A percentile compares a stretch with the other conserved stretches of the same genome.
These are phyloP conservation scores for Balansia obtecta DNA, from an alignment of 2,329 filamentous ascomycete species.

Conservation along the genomic window DNA sequence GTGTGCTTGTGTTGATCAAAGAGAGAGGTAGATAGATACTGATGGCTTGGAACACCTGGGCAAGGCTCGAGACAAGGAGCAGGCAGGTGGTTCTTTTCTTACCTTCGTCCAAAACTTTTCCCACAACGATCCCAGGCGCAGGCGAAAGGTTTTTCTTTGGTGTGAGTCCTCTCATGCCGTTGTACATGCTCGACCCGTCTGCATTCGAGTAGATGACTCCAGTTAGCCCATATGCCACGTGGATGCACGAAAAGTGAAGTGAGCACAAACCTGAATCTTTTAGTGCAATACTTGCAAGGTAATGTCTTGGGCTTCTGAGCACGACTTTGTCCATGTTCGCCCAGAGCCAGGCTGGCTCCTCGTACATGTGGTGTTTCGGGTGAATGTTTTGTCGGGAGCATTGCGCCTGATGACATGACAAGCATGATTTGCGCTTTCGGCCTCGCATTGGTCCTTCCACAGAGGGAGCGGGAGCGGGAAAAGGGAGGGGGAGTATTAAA, in stretches of 20 bases:
- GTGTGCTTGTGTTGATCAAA: neutral
- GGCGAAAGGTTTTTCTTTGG: conserved; percentile 52
- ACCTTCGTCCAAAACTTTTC: conserved; percentile 51
- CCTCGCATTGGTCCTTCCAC: conserved; percentile 3
- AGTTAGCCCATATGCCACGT: neutral
- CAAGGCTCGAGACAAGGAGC: neutral
- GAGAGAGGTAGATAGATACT: conserved; percentile 5
- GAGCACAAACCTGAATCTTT: conserved; percentile 43
- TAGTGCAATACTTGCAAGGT: conserved; percentile 51
- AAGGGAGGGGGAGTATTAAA: neutral
- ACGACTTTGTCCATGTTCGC: conserved; percentile 38
- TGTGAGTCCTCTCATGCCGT: conserved; percentile 51
- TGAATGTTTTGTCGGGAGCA: conserved; percentile 41
- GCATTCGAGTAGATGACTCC: conserved; percentile 6
- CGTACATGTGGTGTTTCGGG: conserved; percentile 32
- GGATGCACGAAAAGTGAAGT: conserved; percentile 4
- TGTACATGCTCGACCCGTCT: conserved; percentile 54
- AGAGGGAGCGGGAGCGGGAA: neutral
- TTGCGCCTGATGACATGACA: conserved; percentile 19
- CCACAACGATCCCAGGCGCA: conserved; percentile 48
- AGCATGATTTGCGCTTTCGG: conserved; percentile 1
- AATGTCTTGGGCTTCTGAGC: conserved; percentile 49
- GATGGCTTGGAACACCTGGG: neutral
- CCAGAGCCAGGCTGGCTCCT: conserved; percentile 17
- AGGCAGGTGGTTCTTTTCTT: conserved; percentile 19